Evolutionary conservation across 495 filamentous ascomycete genomes (phyloP).

Genomic region (Daldinia caldariorum): DNA sequence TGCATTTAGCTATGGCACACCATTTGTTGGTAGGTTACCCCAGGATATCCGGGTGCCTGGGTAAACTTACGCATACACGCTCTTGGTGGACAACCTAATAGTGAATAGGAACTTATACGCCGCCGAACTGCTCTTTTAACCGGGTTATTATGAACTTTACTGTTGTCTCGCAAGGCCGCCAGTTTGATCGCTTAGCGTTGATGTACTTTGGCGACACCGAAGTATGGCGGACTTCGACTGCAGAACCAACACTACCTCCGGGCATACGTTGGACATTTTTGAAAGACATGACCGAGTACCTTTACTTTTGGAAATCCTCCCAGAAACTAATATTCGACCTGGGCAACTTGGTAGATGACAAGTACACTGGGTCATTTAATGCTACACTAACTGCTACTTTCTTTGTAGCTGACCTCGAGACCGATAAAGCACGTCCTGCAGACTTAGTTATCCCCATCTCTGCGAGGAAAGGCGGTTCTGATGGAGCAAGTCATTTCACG

Average conservation of each 20-base stretch:
- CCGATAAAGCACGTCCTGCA: conserved; percentile 61
- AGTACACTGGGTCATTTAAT: conserved; percentile 82
- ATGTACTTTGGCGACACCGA: conserved; percentile 86
- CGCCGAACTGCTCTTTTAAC: conserved; percentile 80
- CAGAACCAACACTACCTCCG: conserved; percentile 72
- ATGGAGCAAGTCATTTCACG: conserved; percentile 71
- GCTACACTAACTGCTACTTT: conserved; percentile 81
- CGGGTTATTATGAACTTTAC: conserved; percentile 86
- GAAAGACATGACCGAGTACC: conserved; percentile 83
- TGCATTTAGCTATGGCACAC: conserved; percentile 77
- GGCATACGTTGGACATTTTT: conserved; percentile 80
- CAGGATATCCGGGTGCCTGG: neutral
- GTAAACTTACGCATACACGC: neutral
- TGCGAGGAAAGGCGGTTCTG: conserved; percentile 59
- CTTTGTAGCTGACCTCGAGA: conserved; percentile 60
- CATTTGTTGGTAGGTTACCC: conserved; percentile 74
- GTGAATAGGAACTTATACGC: conserved; percentile 70
- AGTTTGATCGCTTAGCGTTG: conserved; percentile 81
- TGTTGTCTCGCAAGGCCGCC: conserved; percentile 74
- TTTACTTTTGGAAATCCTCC: conserved; percentile 70
- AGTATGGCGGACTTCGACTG: conserved; percentile 86
- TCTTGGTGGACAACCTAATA: neutral
- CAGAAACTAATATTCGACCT: conserved; percentile 87
- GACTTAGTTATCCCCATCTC: conserved; percentile 81
- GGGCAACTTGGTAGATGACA: conserved; percentile 76